A percentile compares a stretch with the other conserved stretches of the same genome.
These are phyloP conservation scores for Gnomoniopsis sp. DNA, from an alignment of 2,329 filamentous ascomycete genomes.

Conservation along the genomic window DNA sequence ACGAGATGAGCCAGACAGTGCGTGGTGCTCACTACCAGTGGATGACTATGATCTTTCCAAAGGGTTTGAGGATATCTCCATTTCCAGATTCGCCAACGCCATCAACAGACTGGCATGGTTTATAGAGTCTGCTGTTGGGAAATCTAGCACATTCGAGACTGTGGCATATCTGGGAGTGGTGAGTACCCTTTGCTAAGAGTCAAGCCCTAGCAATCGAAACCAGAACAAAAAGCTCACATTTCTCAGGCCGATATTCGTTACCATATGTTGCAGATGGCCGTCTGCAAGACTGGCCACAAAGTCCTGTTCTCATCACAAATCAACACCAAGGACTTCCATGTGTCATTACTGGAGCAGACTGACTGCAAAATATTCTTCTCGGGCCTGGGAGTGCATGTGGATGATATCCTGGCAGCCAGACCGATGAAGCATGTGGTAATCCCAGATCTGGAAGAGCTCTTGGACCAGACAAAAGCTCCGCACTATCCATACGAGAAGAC, in stretches of 20 bases:
- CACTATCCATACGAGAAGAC: constrained; percentile 22
- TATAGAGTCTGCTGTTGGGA: constrained; percentile 18
- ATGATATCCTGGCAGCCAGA: constrained; percentile 18
- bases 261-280: constrained; percentile 23
- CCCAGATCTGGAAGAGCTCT: constrained; percentile 18
- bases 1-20: constrained; percentile 15
- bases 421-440: constrained; percentile 18
- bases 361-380: constrained; percentile 20
- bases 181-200: neutral
- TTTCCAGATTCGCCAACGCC: constrained; percentile 18
- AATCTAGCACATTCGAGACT: constrained; percentile 20
- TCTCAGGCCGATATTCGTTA: constrained; percentile 20
- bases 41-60: constrained; percentile 22
- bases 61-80: constrained; percentile 24
- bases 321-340: constrained; percentile 20
- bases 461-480: constrained; percentile 10
- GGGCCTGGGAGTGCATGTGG: constrained; percentile 16
- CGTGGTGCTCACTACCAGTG: constrained; percentile 22
- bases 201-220: neutral
- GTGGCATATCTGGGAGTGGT: constrained; percentile 20
- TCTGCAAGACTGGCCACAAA: constrained; percentile 23
- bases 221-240: neutral
- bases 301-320: constrained; percentile 22
- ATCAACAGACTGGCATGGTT: constrained; percentile 23
- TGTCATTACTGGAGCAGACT: constrained; percentile 21